Base-by-base conservation (phyloP, 495 filamentous ascomycete genomes). In the Hypomontagnella monticulosa region DNA sequence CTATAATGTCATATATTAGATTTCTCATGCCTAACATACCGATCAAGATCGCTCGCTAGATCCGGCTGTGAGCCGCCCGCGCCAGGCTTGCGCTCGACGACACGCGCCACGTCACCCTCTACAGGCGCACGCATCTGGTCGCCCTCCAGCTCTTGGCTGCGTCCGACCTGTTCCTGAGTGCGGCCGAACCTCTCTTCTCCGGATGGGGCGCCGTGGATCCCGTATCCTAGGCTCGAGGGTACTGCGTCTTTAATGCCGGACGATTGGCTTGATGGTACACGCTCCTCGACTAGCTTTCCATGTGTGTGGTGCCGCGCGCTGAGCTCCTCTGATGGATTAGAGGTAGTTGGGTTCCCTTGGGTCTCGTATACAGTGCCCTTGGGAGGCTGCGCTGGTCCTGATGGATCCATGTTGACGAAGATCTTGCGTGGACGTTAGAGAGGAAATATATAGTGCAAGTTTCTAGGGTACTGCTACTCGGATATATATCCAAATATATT, bases 21-120 rank as follows among this genome's bases (percentile, higher is more conserved):
- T 0, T 4, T 8, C n/a, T 27, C 7, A 8, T 15, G 4, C 9
- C 32, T n/a, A 38, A 71, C 77, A 37, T 54, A 79, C 77, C 76
- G 72, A 50, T 79, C 76, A 33, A 80, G 43, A 57, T 76, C 78
- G 6, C 68, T 71, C 10, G 79, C 79, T 8, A 79, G 66, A 57
- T 67, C 62, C 37, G 70, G 61, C 60, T 71, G 58, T 4, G 50
- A 44, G 16, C 71, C 71, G 5, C 20, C 43, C n/a, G 71, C 71
- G 0, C 79, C 78, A 16, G 73, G 66, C 59, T 80, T 79, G 0
- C 77, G 67, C 53, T 79, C 60, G 1, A 86, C 83, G 0, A 77
- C 76, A 19, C 75, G 66, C 1, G 84, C 85, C 36, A 88, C 83
- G 18, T 83, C 76, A 3, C 85, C 87, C 56, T 88, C 85, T 4